These are phyloP conservation scores for Solanum hybrid DNA, from an alignment of 305 asterid species.

Conservation along the genomic window DNA sequence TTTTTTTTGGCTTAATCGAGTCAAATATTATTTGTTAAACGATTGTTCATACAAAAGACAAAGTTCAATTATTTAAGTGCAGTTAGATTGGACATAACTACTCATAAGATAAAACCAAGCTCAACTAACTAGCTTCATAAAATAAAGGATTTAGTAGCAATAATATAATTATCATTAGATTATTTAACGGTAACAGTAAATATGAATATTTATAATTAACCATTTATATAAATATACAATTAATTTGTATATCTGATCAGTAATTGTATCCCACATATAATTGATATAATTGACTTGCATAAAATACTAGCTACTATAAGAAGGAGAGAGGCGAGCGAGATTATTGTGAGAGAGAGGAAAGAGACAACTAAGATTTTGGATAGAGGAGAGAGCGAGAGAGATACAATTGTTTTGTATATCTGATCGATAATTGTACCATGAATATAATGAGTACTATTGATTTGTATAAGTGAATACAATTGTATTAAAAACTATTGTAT, in stretches of 20 bases:
- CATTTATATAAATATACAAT: no score
- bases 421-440: background rate
- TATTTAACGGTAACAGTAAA: no score
- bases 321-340: background rate
- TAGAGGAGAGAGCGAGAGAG: background rate
- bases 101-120: background rate
- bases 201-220: no score
- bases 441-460: background rate
- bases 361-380: background rate
- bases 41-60: background rate
- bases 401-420: no score
- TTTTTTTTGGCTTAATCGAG: background rate
- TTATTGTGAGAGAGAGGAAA: background rate
- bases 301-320: no score
- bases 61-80: background rate
- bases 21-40: background rate
- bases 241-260: no score
- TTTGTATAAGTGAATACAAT: background rate
- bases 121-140: background rate
- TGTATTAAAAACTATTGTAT: no score
- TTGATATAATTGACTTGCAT: no score
- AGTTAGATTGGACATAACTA: background rate
- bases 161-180: background rate
- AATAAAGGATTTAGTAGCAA: no score
- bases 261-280: background rate